These are phyloP conservation scores for Mallotus japonicus DNA, from an alignment of 441 rosid genomes.

Conservation along the genomic window DNA sequence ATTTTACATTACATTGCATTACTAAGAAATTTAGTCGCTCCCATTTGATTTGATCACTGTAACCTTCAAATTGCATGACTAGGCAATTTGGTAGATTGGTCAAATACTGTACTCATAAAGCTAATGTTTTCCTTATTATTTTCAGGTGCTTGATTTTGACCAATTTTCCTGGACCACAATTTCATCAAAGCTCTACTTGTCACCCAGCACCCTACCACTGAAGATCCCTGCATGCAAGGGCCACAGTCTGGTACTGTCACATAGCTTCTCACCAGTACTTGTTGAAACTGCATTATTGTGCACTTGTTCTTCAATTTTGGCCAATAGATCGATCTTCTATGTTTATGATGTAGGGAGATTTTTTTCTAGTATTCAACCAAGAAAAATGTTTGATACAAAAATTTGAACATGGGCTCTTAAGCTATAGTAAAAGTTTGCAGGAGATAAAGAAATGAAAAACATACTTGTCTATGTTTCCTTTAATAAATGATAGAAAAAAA, in stretches of 20 bases:
- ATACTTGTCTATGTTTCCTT: background rate
- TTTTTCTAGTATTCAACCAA: background rate
- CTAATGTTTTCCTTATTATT: conserved; percentile 14
- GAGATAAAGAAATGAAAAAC: background rate
- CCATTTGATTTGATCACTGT: background rate
- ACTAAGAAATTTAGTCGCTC: background rate
- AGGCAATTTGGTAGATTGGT: background rate
- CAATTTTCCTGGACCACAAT: conserved; percentile 73
- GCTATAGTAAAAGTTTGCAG: background rate
- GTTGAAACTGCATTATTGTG: background rate
- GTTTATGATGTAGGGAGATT: background rate
- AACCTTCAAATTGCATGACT: background rate
- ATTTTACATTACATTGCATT: background rate
- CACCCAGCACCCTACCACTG: conserved; percentile 89
- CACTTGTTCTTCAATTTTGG: background rate
- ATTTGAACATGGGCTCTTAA: background rate
- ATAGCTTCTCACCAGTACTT: background rate
- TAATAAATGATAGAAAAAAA: background rate
- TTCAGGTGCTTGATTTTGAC: conserved; percentile 85
- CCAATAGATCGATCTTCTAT: background rate
- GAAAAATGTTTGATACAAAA: background rate
- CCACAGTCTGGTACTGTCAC: conserved; percentile 73
- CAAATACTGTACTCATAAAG: conserved; percentile 14
- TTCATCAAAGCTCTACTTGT: conserved; percentile 87
- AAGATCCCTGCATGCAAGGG: conserved; percentile 98